These are phyloP conservation scores for Aleurites moluccanus DNA, from an alignment of 441 rosid genomes.

Conservation along the genomic window DNA sequence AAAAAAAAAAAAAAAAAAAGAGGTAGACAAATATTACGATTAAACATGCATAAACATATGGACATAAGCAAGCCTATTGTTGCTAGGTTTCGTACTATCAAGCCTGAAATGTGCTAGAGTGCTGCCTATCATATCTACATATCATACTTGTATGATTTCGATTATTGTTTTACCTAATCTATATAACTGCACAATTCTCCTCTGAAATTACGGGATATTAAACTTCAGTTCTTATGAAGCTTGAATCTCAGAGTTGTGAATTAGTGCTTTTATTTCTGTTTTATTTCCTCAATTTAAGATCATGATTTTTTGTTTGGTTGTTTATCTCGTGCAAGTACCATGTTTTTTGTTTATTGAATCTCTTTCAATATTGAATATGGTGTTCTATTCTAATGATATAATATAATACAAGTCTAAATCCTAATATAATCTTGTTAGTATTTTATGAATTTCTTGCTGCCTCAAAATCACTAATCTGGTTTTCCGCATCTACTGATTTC, in stretches of 20 bases:
- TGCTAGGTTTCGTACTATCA: too few relatives aligned
- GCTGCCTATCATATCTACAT: not conserved
- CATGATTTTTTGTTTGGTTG: not conserved
- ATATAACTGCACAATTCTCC: not conserved
- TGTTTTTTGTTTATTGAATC: not conserved
- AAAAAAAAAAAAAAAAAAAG: too few relatives aligned
- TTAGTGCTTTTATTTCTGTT: not conserved
- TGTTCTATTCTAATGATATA: not conserved
- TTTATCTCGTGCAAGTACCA: not conserved
- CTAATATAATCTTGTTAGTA: not conserved
- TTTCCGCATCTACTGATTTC: not conserved
- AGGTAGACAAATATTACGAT: not conserved
- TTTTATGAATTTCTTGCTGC: not conserved
- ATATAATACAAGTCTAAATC: not conserved
- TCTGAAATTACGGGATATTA: not conserved
- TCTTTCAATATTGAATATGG: not conserved
- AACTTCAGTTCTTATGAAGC: not conserved
- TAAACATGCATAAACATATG: not conserved
- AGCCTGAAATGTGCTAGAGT: not conserved
- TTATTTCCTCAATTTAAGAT: not conserved
- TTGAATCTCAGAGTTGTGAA: not conserved
- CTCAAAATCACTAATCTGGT: conserved; percentile 1
- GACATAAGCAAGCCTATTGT: not conserved
- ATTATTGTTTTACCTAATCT: not conserved
- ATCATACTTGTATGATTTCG: not conserved